Evolutionary conservation across 1,284 basidiomycete genomes (phyloP).

Genomic region (Inonotus hispidus): DNA sequence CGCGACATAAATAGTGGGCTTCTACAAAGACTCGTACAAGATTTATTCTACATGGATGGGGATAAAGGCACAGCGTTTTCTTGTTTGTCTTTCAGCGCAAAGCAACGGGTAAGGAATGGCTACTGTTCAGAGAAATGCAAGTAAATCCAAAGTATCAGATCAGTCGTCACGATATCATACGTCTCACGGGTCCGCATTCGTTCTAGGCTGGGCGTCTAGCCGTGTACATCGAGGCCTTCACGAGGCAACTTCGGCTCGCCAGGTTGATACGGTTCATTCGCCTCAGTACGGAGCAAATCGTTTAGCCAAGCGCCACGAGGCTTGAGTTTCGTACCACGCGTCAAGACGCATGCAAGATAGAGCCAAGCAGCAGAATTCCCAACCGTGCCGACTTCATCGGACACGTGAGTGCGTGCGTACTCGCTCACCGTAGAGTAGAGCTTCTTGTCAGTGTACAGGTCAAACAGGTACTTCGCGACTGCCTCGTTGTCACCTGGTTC

Average conservation of each 20-base stretch:
- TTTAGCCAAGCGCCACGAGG: constrained; percentile 79
- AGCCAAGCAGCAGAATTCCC: constrained; percentile 78
- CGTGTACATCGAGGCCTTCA: constrained; percentile 44
- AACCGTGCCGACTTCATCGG: constrained; percentile 75
- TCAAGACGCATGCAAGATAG: constrained; percentile 76
- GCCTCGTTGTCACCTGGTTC: constrained; percentile 65
- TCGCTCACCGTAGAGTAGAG: constrained; percentile 59
- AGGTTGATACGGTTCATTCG: constrained; percentile 55
- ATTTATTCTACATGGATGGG: not conserved
- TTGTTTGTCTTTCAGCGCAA: not conserved
- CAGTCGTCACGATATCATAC: not conserved
- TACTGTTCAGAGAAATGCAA: constrained; percentile 13
- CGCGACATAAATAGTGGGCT: not conserved
- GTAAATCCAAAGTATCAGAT: not conserved
- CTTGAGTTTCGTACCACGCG: constrained; percentile 64
- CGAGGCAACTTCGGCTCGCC: constrained; percentile 69
- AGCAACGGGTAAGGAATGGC: constrained; percentile 19
- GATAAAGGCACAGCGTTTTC: not conserved
- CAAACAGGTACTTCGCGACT: constrained; percentile 68
- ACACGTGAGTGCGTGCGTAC: constrained; percentile 69
- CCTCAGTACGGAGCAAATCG: constrained; percentile 68
- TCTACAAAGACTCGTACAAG: not conserved
- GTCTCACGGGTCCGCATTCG: not conserved
- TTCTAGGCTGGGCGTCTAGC: constrained; percentile 23
- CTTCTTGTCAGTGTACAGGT: constrained; percentile 67